Evolutionary conservation across 1,284 basidiomycete species (phyloP), one percentile per base, ranked within the genome.

Genomic region (Trametes versicolor): DNA sequence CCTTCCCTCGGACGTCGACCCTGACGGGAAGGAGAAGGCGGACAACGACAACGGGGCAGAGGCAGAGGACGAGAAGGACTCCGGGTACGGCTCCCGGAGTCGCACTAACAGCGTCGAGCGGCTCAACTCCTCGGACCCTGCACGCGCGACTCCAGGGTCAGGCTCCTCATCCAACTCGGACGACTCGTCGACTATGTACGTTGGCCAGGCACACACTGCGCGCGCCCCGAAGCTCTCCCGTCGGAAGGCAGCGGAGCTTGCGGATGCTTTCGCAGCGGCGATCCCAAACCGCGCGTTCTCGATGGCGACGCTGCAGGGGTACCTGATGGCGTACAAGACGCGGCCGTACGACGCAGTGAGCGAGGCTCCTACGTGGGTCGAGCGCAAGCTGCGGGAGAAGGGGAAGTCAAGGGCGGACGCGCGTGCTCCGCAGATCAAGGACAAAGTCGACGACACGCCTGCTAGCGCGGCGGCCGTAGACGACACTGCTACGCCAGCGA

Each of bases 231-330:
- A 60, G 23, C 75, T 86, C 13, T 75, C 82, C 0, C 70, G 58
- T 12, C 69, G 72, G 8, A 74, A 79, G 51, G 68, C 84, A 23
- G 69, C 74, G 6, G 61, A 70, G 32, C 83, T 93, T 29, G 90
- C 91, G 0, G 72, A 75, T 17, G 75, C 77, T n/a, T 94, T 94
- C 72, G 81, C 86, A 1, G 78, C 80, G 1, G 74, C 75, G 1
- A 81, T 94, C 27, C 90, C 90, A 0, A 86, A 90, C 58, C 81
- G 87, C n/a, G 81, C 83, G 71, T 80, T 91, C 50, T 90, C 91
- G 19, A 91, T 93, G 85, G 91, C 93, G 10, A 82, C 81, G 43
- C 79, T 95, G 17, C 93, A 94, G 72, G 92, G 90, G 2, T 92
- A 88, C 74, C 74, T 94, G 58, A 90, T 94, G 88, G 79, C 77